phyloP scores from a whole-genome alignment of 202 grass and related monocot species.

The Panicum virgatum region DNA sequence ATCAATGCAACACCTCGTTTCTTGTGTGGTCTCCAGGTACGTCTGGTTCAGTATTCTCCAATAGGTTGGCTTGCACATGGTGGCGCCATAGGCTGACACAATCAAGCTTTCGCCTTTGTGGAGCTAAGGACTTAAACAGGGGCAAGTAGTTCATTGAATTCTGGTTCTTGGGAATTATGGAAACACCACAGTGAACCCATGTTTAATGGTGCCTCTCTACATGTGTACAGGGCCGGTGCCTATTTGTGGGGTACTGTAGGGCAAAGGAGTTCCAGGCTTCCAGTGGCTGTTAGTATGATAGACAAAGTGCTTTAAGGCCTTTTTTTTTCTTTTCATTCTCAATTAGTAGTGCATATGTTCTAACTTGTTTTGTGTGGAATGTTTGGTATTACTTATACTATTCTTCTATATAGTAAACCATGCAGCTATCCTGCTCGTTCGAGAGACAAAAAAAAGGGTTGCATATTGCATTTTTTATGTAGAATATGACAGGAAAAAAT shows the following conservation, averaged over 20 bases:
- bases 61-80: not conserved
- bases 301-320: not conserved
- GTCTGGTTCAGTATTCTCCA: not conserved
- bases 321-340: not conserved
- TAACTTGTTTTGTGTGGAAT: not conserved
- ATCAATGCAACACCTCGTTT: not conserved
- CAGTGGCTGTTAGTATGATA: not conserved
- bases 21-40: not conserved
- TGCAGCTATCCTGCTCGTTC: not conserved
- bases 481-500: not conserved
- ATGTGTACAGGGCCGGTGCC: not conserved
- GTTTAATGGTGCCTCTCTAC: not conserved
- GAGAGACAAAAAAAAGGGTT: not conserved
- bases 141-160: not conserved
- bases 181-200: not conserved
- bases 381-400: not conserved
- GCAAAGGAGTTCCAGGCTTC: not conserved
- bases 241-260: not conserved
- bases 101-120: not conserved
- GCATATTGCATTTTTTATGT: slow-evolving; percentile 1
- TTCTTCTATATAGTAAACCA: not conserved
- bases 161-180: not conserved
- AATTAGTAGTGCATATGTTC: not conserved
- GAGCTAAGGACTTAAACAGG: not conserved
- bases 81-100: not conserved